These are phyloP conservation scores for Meredithiella fracta DNA, from an alignment of 2,329 filamentous ascomycete genomes.

Conservation along the genomic window DNA sequence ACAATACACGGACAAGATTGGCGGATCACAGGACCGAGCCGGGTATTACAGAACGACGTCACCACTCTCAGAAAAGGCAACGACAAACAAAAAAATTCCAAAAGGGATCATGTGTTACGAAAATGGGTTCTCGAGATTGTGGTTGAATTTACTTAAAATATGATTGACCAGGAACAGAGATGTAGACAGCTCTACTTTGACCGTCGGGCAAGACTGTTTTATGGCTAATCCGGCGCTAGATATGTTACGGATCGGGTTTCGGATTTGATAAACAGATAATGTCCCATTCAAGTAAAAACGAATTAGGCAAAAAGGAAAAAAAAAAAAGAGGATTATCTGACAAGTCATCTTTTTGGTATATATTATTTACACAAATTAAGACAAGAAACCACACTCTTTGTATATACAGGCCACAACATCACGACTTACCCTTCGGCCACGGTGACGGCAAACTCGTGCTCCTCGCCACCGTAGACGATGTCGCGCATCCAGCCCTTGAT, in stretches of 20 bases:
- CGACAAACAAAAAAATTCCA: not conserved
- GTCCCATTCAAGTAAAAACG: not conserved
- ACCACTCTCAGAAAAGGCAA: not conserved
- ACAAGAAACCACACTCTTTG: not conserved
- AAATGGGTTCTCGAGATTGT: not conserved
- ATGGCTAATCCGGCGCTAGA: too few species aligned
- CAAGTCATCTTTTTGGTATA: not conserved
- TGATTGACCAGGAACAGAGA: not conserved
- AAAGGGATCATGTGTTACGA: not conserved
- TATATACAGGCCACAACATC: not conserved
- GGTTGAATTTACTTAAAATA: not conserved
- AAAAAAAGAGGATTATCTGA: not conserved
- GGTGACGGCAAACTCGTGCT: conserved; percentile 54
- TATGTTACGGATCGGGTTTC: not conserved
- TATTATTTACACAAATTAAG: not conserved
- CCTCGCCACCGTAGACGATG: conserved; percentile 57
- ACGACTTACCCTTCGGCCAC: conserved; percentile 34
- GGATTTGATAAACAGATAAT: not conserved
- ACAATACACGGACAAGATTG: conserved; percentile 1
- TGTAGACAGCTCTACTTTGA: not conserved
- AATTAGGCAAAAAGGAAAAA: too few species aligned
- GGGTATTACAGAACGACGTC: conserved; percentile 9
- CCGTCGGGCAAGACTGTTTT: too few species aligned
- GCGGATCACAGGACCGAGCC: not conserved
- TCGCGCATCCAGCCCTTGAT: conserved; percentile 52